A percentile compares a stretch with the other conserved stretches of the same genome.
These are phyloP conservation scores for Houttuynia cordata DNA, from an alignment of 164 flowering plant genomes.

Conservation along the genomic window DNA sequence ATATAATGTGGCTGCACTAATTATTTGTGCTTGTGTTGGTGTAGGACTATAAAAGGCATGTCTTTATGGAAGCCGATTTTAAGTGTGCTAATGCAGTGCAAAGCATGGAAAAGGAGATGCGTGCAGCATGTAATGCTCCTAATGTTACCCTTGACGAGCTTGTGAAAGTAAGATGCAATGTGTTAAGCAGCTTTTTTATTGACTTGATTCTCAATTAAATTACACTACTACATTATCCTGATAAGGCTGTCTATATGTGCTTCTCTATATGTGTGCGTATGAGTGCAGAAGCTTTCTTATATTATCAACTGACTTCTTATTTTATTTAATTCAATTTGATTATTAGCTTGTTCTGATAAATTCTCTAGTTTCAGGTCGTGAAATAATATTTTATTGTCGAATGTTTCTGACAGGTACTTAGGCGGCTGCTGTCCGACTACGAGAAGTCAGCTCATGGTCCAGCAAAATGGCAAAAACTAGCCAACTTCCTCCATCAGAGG, in stretches of 20 bases:
- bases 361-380: not conserved
- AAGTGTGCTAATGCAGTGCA: conserved; percentile 62
- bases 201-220: no score
- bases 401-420: conserved; percentile 51
- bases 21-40: conserved; percentile 5
- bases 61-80: conserved; percentile 75
- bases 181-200: no score
- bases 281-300: not conserved
- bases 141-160: conserved; percentile 72
- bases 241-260: no score
- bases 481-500: conserved; percentile 75
- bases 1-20: not conserved
- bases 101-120: conserved; percentile 76
- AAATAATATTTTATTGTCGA: no score
- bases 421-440: conserved; percentile 67
- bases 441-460: conserved; percentile 82
- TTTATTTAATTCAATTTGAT: no score
- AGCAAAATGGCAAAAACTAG: conserved; percentile 76
- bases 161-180: conserved; percentile 41
- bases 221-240: no score
- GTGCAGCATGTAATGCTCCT: conserved; percentile 69
- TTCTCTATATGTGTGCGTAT: no score
- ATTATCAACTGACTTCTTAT: not conserved
- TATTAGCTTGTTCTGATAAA: not conserved
- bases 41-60: conserved; percentile 84